Conservation (phyloP, 768 basidiomycete genomes). For the Hysterangium stoloniferum region DNA sequence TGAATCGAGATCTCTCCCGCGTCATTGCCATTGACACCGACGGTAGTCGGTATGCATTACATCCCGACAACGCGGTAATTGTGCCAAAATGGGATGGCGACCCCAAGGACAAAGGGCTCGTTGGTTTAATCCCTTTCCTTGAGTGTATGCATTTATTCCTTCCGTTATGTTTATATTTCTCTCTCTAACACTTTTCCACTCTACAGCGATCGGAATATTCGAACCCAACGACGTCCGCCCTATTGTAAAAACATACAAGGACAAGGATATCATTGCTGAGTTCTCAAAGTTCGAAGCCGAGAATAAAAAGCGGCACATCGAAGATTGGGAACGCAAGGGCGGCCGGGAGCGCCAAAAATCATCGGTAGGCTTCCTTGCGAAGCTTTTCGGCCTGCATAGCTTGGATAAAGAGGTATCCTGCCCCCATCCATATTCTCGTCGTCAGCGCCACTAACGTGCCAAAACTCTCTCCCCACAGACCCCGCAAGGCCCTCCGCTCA, state of each 20-base stretch:
- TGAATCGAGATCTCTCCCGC: conserved; percentile 90
- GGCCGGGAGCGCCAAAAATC: conserved; percentile 6
- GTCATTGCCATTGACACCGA: conserved; percentile 83
- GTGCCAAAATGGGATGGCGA: conserved; percentile 84
- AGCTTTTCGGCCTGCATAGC: not conserved
- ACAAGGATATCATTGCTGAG: conserved; percentile 82
- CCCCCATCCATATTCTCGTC: no score
- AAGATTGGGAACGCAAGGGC: conserved; percentile 57
- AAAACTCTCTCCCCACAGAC: no score
- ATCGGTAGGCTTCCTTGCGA: not conserved
- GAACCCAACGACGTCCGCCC: conserved; percentile 81
- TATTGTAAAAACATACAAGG: conserved; percentile 75
- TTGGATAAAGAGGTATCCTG: no score
- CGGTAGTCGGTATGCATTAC: conserved; percentile 64
- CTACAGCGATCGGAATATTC: conserved; percentile 84
- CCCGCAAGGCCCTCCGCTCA: not conserved
- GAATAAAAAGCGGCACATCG: conserved; percentile 66
- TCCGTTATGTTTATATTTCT: not conserved
- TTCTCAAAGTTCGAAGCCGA: conserved; percentile 86
- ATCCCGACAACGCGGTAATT: conserved; percentile 85
- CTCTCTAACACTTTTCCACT: not conserved
- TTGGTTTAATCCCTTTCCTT: conserved; percentile 95
- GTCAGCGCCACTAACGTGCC: no score
- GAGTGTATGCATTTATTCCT: conserved; percentile 52
- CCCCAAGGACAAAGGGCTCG: conserved; percentile 59